phyloP scores from a whole-genome alignment of 768 basidiomycete genomes.

The Mycena kentingensis region DNA sequence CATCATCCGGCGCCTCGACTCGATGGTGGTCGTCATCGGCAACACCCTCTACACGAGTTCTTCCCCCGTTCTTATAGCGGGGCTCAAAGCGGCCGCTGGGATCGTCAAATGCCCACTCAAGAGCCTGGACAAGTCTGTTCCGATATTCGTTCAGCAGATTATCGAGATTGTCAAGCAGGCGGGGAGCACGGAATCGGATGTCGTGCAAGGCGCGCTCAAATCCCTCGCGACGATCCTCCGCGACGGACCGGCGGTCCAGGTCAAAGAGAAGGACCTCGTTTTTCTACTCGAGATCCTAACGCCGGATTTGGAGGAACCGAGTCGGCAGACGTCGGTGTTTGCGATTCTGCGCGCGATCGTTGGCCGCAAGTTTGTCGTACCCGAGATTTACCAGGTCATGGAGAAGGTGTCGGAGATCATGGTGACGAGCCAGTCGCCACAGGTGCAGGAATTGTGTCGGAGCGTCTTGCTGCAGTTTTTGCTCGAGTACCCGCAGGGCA shows the following conservation, averaged over 20 bases:
- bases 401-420: constrained; percentile 87
- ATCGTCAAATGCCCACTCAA: constrained; percentile 85
- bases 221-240: constrained; percentile 86
- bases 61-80: constrained; percentile 70
- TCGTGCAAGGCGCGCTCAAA: constrained; percentile 86
- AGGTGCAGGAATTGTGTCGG: constrained; percentile 90
- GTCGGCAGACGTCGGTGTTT: constrained; percentile 84
- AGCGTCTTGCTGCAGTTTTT: constrained; percentile 90
- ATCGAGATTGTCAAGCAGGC: constrained; percentile 79
- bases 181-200: constrained; percentile 87
- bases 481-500: constrained; percentile 96
- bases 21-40: constrained; percentile 84
- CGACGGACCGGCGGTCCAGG: constrained; percentile 76
- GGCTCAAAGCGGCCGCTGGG: constrained; percentile 76
- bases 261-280: constrained; percentile 88
- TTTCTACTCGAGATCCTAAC: constrained; percentile 83
- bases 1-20: constrained; percentile 81
- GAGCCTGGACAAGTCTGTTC: constrained; percentile 70
- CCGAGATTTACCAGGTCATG: constrained; percentile 98
- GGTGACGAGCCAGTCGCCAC: constrained; percentile 89
- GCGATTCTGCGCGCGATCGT: constrained; percentile 89
- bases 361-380: constrained; percentile 87
- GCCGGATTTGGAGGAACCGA: constrained; percentile 89
- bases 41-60: constrained; percentile 89
- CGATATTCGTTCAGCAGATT: constrained; percentile 82